Percentiles rank a stretch among this genome's conserved stretches.
phyloP scores from a whole-genome alignment of 2,329 filamentous ascomycete genomes.

The Penicillium aurantiogriseum region DNA sequence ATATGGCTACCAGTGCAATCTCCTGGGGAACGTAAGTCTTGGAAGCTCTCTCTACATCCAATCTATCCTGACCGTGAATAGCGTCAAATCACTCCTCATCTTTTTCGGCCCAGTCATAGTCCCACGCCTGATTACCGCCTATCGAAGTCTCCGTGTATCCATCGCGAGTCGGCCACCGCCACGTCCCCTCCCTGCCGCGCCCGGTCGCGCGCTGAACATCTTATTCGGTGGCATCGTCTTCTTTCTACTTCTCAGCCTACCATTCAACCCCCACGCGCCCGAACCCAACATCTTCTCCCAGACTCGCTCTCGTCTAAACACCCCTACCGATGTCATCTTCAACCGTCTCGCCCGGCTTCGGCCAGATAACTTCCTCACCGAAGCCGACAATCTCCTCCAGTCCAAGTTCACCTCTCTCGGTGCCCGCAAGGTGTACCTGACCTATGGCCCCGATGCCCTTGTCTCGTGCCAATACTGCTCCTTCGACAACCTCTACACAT shows the following conservation, averaged over 20 bases:
- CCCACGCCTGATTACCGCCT: slow-evolving; percentile 40
- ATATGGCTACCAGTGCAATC: slow-evolving; percentile 31
- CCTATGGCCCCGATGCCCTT: slow-evolving; percentile 73
- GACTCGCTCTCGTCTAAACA: slow-evolving; percentile 80
- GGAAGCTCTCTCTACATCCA: not conserved
- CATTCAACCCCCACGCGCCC: slow-evolving; percentile 59
- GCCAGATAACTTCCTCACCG: slow-evolving; percentile 43
- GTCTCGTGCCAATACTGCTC: slow-evolving; percentile 79
- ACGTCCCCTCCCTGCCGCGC: slow-evolving; percentile 35
- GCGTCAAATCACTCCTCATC: slow-evolving; percentile 44
- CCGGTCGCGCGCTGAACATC: slow-evolving; percentile 46
- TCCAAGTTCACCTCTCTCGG: slow-evolving; percentile 68
- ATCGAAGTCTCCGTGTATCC: slow-evolving; percentile 36
- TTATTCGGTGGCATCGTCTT: slow-evolving; percentile 54
- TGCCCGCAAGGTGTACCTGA: slow-evolving; percentile 76
- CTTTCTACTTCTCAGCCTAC: slow-evolving; percentile 63
- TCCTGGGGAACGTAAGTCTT: slow-evolving; percentile 35
- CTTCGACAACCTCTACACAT: slow-evolving; percentile 65
- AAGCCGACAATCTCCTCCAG: slow-evolving; percentile 63
- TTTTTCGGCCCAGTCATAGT: slow-evolving; percentile 45
- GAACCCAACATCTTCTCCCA: slow-evolving; percentile 68
- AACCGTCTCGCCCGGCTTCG: slow-evolving; percentile 60
- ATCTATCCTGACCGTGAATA: slow-evolving; percentile 21
- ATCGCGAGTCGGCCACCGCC: slow-evolving; percentile 39
- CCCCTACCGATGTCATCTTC: slow-evolving; percentile 81